Evolutionary conservation across 2,329 filamentous ascomycete species (phyloP), one percentile per base, ranked within the genome.

Genomic region (Penicillium sp.): DNA sequence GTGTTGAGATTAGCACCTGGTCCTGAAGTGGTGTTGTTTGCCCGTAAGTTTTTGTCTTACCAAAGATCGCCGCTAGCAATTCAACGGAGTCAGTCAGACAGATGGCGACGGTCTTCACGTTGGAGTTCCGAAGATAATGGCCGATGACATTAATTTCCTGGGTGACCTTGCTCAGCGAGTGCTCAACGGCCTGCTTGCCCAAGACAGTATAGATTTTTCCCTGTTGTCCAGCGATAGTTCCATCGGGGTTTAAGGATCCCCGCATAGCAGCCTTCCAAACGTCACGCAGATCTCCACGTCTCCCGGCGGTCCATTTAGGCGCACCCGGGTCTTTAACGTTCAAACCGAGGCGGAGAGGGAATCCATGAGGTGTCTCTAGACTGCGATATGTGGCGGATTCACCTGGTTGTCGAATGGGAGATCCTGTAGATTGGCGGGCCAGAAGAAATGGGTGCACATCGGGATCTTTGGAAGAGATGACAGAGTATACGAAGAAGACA

Each of bases 1-100:
- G 64, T 23, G 31, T 16, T 15, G 31, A 42, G 31, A 24, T 33
- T 2, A 4, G 46, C 8, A 44, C 33, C 24, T 31, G 29, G 38
- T 24, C 5, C 8, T 28, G 5, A 12, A 6, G 6, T 3, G 10
- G 28, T 29, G 7, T 10, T 9, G 10, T 29, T 9, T 29, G 7
- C 8, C 8, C 8, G 5, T 6, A 34, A 34, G 15, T 29, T 28
- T 46, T 31, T 6, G 26, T 60, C 76, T 46, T 68, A 85, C 82
- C 82, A 65, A 99, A 95, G 18, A 97, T 77, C 7, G 88, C 81
- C 31, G 84, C 82, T 45, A 99, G 77, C 56, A 95, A 85, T 74
- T 99, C 94, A 65, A 95, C 80, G 43, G 91, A 96, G 78, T 99
- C 96, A 41, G 92, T 90, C 51, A 97, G 81, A 71, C 95, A 96